Base-by-base conservation (phyloP, 164 flowering plant genomes). In the Liquidambar formosana region DNA sequence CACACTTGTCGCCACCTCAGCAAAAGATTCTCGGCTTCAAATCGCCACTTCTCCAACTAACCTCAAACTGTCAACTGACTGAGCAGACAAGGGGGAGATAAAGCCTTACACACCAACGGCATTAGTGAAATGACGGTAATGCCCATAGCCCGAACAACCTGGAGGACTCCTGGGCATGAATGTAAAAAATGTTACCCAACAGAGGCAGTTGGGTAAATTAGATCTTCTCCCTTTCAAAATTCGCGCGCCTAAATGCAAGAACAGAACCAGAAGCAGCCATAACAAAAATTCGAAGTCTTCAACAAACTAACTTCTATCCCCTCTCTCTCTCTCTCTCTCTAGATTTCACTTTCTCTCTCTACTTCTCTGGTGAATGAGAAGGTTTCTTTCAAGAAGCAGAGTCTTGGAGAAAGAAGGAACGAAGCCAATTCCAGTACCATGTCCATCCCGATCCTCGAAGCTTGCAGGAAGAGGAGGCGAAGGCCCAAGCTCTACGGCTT, bases 401-500 rank as follows among this genome's bases (percentile, higher is more conserved):
- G 8, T 58, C 43, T 58, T 25, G 19, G 12, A 58, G 18, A 58
- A 28, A n/a, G 27, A 28, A 12, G 58, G 51, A 44, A 33, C 58
- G 48, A 43, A 41, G 60, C 56, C 63, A 4, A 10, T 56, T 47
- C 64, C 16, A 10, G 38, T 52, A 14, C 65, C 12, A 78, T 78
- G 85, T 66, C 80, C 46, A 69, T 73, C 8, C 77, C 83, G 1
- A 64, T 75, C 28, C 53, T 83, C 12, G 82, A 83, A 59, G 14
- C 76, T 26, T 76, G 74, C 79, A 79, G 61, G 79, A 87, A 82
- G 78, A 70, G 81, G 54, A 84, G 78, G 73, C 49, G 78, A 22
- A 68, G 57, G 51, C 82, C 84, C 0, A 88, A 86, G 71, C 47
- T 83, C 2, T 88, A 65, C 68, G 79, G 73, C 2, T 85, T 91